Conservation (phyloP, 2,329 filamentous ascomycete genomes). For the Penicillium sp. region DNA sequence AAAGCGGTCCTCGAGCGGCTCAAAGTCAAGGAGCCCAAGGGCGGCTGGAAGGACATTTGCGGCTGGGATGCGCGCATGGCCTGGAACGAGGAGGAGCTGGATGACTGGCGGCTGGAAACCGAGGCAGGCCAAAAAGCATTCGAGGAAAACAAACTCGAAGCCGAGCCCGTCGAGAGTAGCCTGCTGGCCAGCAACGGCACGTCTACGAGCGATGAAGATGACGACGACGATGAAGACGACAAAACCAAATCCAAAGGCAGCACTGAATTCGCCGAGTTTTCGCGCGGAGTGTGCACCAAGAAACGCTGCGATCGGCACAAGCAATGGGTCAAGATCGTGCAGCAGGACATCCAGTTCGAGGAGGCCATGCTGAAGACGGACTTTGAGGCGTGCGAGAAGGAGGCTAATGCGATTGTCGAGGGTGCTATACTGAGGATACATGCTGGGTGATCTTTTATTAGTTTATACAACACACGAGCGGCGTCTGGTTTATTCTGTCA, state of each 20-base stretch:
- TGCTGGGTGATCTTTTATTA: neutral
- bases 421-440: slow-evolving; percentile 39
- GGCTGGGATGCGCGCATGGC: slow-evolving; percentile 45
- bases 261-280: slow-evolving; percentile 29
- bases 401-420: slow-evolving; percentile 41
- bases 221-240: slow-evolving; percentile 25
- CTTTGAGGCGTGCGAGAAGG: slow-evolving; percentile 36
- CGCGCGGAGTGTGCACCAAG: slow-evolving; percentile 44
- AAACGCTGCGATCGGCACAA: slow-evolving; percentile 47
- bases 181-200: slow-evolving; percentile 4
- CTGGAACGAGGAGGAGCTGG: slow-evolving; percentile 48
- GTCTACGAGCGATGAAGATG: slow-evolving; percentile 28
- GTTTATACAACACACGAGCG: neutral
- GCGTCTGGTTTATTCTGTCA: neutral
- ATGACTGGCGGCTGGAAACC: slow-evolving; percentile 40
- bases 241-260: neutral
- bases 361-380: slow-evolving; percentile 37
- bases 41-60: slow-evolving; percentile 46
- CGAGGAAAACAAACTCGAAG: slow-evolving; percentile 33
- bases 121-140: slow-evolving; percentile 37
- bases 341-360: slow-evolving; percentile 43
- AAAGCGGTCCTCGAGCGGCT: slow-evolving; percentile 41
- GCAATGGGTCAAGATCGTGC: slow-evolving; percentile 46
- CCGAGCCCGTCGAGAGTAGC: slow-evolving; percentile 19
- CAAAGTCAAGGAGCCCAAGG: slow-evolving; percentile 43